Base-by-base conservation (phyloP, 2,329 filamentous ascomycete genomes). In the Ophiostoma quercus region DNA sequence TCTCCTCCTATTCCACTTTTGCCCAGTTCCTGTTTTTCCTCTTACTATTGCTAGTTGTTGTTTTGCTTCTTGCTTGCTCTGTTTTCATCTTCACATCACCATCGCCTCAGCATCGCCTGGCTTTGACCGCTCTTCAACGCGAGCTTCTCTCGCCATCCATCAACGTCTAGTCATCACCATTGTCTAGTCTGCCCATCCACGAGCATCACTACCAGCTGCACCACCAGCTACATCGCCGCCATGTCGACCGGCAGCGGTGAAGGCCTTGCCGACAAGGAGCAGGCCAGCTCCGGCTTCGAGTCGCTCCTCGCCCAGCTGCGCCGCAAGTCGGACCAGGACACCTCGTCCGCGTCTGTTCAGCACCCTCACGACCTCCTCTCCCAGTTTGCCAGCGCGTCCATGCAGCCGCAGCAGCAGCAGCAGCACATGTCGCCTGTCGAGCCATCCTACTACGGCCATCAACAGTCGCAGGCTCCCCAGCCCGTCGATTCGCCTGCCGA, bases 261-360 rank as follows among this genome's bases (percentile, higher is more conserved):
- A 34, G 68, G 57, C 14, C 51, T 54, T 11, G 67, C 51, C 34
- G 69, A 72, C 43, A 62, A 76, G 41, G 79, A 66, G 16, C 68
- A 80, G 71, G 71, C 74, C 47, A 77, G 77, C 71, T 73, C 75
- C 60, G 77, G 78, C 67, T 74, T 82, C 67, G 78, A 82, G 71
- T 78, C 80, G 16, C 79, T 83, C 69, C 78, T 82, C 67, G 80
- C 79, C 71, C 81, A 79, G 74, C 77, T 80, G 1, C 78, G 78
- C 65, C 75, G 76, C 54, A 78, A 78, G 72, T 77, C 77, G 3
- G 74, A 74, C 66, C 75, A 76, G 62, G 75, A 75, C 16, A 37
- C 72, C 2, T 73, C 75, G n/a, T 71, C 76, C 32, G 72, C 73
- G 37, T 72, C 70, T 62, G 34, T 67, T 60, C 70, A 73, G 47